Evolutionary conservation across 179 eudicot genomes (phyloP).

Genomic region (Sideroxylon spinosum): DNA sequence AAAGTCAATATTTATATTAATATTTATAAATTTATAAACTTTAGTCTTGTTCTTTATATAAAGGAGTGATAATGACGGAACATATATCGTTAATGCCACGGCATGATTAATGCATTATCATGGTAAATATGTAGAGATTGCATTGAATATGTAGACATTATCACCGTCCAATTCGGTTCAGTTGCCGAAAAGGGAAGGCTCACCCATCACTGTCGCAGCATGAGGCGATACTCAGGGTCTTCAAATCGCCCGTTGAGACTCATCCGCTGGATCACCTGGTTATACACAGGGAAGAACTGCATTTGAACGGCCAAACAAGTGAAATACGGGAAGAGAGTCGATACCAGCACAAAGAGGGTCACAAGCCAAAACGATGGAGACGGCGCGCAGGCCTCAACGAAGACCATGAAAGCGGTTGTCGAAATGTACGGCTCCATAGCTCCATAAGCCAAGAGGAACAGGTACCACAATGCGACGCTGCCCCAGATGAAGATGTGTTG

Average conservation of each 20-base stretch:
- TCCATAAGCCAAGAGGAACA: constrained; percentile 35
- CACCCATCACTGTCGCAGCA: constrained; percentile 20
- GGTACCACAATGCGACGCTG: constrained; percentile 35
- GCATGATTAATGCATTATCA: too few species aligned
- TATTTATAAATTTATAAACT: too few species aligned
- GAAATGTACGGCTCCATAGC: constrained; percentile 31
- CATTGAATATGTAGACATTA: too few species aligned
- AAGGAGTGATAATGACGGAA: too few species aligned
- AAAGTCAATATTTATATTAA: too few species aligned
- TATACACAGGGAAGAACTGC: constrained; percentile 27
- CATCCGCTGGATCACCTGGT: constrained; percentile 24
- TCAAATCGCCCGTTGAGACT: constrained; percentile 16
- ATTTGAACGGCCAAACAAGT: constrained; percentile 24
- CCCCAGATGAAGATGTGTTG: constrained; percentile 51
- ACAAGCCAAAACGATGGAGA: constrained; percentile 34
- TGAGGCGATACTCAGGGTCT: constrained; percentile 18
- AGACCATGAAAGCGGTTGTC: constrained; percentile 37
- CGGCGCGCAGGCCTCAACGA: constrained; percentile 41
- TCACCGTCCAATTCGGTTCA: too few species aligned
- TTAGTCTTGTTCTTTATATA: too few species aligned
- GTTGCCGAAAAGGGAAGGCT: too few species aligned
- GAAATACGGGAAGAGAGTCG: constrained; percentile 35
- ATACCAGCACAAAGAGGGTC: constrained; percentile 25
- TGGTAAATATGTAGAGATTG: too few species aligned
- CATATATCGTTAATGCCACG: too few species aligned